Conservation (phyloP, 306 rosid genomes). For the Vicia sativa region DNA sequence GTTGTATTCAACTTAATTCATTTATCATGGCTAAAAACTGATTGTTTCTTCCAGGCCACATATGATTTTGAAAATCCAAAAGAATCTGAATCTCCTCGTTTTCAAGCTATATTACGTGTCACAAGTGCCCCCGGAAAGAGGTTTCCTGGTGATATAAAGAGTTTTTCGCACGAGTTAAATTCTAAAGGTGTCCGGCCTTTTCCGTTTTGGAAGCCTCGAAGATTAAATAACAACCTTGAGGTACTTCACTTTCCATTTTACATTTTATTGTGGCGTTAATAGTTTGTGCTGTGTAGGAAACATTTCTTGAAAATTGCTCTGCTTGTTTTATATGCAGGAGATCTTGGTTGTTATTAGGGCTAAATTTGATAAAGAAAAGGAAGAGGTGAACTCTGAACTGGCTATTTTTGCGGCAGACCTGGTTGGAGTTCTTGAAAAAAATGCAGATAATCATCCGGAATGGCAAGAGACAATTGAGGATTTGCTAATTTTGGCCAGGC, state of each 20-base stretch:
- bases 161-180: conserved; percentile 96
- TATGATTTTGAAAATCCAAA: conserved; percentile 95
- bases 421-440: conserved; percentile 90
- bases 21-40: conserved; percentile 35
- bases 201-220: conserved; percentile 96
- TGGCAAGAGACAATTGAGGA: conserved; percentile 97
- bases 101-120: conserved; percentile 93
- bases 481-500: conserved; percentile 91
- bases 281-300: conserved; percentile 34
- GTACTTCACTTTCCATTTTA: conserved; percentile 49
- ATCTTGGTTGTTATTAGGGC: conserved; percentile 76
- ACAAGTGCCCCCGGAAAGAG: conserved; percentile 97
- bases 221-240: conserved; percentile 90
- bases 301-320: conserved; percentile 30
- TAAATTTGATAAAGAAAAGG: conserved; percentile 94
- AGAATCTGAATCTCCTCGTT: conserved; percentile 99
- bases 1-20: conserved; percentile 12
- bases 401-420: conserved; percentile 96
- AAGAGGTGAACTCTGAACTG: conserved; percentile 86
- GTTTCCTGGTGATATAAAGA: conserved; percentile 83
- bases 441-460: conserved; percentile 92
- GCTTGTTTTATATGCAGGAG: conserved; percentile 64
- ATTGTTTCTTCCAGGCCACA: conserved; percentile 55
- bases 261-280: conserved; percentile 26
- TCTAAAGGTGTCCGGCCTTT: conserved; percentile 95